Evolutionary conservation across 2,329 filamentous ascomycete species (phyloP).

Genomic region (Onygena corvina): DNA sequence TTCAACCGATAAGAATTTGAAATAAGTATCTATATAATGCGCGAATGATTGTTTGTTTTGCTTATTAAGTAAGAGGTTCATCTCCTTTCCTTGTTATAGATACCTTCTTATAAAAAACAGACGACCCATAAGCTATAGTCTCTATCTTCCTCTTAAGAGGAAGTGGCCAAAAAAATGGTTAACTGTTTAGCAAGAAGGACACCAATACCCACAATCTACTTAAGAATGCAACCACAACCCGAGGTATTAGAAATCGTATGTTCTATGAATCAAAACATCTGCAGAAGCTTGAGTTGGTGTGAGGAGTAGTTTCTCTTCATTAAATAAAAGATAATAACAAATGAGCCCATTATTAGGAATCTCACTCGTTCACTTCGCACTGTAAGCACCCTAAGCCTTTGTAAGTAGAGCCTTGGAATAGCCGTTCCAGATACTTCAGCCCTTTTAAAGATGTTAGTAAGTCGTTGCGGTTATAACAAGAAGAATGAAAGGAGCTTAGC

Average conservation of each 20-base stretch:
- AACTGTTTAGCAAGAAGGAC: slow-evolving; percentile 64
- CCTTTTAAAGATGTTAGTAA: slow-evolving; percentile 18
- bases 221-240: slow-evolving; percentile 33
- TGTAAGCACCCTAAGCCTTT: slow-evolving; percentile 30
- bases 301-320: slow-evolving; percentile 51
- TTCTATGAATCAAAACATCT: slow-evolving; percentile 57
- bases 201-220: slow-evolving; percentile 31
- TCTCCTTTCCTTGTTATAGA: too few relatives aligned
- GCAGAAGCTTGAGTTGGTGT: slow-evolving; percentile 53
- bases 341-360: slow-evolving; percentile 59
- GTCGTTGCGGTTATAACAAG: too few relatives aligned
- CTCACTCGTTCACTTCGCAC: slow-evolving; percentile 42
- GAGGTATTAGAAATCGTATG: slow-evolving; percentile 60
- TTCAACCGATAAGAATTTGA: too few relatives aligned
- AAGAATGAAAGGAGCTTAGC: too few relatives aligned
- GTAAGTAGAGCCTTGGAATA: slow-evolving; percentile 31
- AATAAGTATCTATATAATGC: too few relatives aligned
- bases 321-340: slow-evolving; percentile 51
- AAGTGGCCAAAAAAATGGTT: slow-evolving; percentile 61
- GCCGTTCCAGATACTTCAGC: slow-evolving; percentile 36
- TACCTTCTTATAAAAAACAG: too few relatives aligned
- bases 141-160: too few relatives aligned
- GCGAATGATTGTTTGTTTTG: too few relatives aligned
- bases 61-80: too few relatives aligned
- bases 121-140: too few relatives aligned